A percentile compares a stretch with the other conserved stretches of the same genome.
Conservation (phyloP, 441 rosid genomes). For the Hura crepitans region DNA sequence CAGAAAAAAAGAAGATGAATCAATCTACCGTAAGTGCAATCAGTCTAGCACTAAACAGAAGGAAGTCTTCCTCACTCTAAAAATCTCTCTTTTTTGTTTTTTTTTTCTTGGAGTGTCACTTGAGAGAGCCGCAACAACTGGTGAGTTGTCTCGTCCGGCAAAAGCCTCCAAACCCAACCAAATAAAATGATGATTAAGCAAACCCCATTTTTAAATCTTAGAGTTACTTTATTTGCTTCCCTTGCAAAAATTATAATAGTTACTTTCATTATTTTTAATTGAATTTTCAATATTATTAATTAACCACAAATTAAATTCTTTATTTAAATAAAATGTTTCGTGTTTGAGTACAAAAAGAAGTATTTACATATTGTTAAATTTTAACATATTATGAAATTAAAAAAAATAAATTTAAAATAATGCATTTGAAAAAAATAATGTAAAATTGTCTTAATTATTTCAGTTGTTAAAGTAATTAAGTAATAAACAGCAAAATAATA, state of each 20-base stretch:
- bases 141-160: slow-evolving; percentile 51
- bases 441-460: too few relatives aligned
- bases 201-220: not conserved
- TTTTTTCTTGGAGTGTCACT: slow-evolving; percentile 36
- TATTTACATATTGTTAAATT: not conserved
- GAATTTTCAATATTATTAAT: too few relatives aligned
- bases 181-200: slow-evolving; percentile 14
- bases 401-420: too few relatives aligned
- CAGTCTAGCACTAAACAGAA: slow-evolving; percentile 12
- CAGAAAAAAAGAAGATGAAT: not conserved
- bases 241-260: too few relatives aligned
- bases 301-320: too few relatives aligned
- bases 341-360: too few relatives aligned
- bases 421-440: too few relatives aligned
- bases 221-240: too few relatives aligned
- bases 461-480: not conserved
- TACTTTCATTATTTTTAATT: too few relatives aligned
- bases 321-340: too few relatives aligned
- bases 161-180: slow-evolving; percentile 23
- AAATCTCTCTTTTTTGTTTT: slow-evolving; percentile 6
- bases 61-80: not conserved
- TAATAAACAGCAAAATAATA: not conserved
- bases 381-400: too few relatives aligned
- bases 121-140: slow-evolving; percentile 53
- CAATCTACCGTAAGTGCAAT: not conserved